Conservation (phyloP, 352 stramenopile genomes). For the Nannochloropsis limnetica region DNA sequence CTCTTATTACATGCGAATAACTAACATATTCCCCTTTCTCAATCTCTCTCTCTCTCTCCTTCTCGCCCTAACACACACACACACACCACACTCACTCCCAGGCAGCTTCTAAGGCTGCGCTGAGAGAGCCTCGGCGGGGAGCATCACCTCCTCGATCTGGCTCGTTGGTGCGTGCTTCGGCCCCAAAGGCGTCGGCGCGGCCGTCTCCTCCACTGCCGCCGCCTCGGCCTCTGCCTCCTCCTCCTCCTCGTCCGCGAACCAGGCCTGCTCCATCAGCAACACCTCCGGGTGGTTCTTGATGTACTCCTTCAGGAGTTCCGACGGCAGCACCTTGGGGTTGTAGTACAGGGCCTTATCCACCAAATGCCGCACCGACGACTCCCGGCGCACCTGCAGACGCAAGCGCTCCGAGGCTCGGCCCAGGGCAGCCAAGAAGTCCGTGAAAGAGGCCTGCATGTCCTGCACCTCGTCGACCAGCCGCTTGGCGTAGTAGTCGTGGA, state of each 20-base stretch:
- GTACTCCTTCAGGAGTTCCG: background rate
- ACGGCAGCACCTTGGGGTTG: conserved; percentile 13
- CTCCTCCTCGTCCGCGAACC: conserved; percentile 21
- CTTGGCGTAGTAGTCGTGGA: background rate
- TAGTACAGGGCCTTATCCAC: conserved; percentile 15
- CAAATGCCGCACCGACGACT: background rate
- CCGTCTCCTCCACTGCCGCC: background rate
- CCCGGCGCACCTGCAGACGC: conserved; percentile 4
- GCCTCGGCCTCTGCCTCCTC: background rate
- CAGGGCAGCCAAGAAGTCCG: conserved; percentile 19
- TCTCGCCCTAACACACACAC: background rate
- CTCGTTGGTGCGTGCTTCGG: background rate
- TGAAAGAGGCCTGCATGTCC: conserved; percentile 27
- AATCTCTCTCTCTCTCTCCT: background rate
- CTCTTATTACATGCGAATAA: too few species aligned
- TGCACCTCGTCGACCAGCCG: background rate
- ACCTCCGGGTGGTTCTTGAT: conserved; percentile 19
- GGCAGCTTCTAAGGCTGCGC: background rate
- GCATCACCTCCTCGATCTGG: background rate
- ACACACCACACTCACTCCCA: background rate
- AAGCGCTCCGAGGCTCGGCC: conserved; percentile 4
- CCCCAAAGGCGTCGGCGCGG: background rate
- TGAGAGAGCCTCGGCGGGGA: background rate
- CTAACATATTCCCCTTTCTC: background rate
- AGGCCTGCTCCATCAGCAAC: conserved; percentile 20